Percentiles rank a stretch among this genome's conserved stretches.
phyloP scores from a whole-genome alignment of 2,329 filamentous ascomycete genomes.

The Fonsecaea pedrosoi region DNA sequence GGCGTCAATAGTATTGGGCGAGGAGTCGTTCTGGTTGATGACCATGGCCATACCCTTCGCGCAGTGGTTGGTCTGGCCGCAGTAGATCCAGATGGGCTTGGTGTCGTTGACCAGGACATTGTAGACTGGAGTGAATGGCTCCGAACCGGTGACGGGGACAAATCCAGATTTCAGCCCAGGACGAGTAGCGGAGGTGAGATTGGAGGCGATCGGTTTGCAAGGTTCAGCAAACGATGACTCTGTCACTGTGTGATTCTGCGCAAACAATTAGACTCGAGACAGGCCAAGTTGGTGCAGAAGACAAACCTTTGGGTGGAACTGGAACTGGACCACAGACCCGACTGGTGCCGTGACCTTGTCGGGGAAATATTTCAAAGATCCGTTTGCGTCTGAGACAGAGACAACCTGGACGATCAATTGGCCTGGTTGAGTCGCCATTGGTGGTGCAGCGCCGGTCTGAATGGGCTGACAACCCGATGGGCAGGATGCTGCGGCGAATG shows the following conservation, averaged over 20 bases:
- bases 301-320: constrained; percentile 57
- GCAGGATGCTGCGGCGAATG: constrained; percentile 27
- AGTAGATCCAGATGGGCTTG: constrained; percentile 80
- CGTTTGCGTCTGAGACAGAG: constrained; percentile 64
- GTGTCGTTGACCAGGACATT: constrained; percentile 72
- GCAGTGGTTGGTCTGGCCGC: constrained; percentile 76
- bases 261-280: constrained; percentile 6
- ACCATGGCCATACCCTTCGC: constrained; percentile 77
- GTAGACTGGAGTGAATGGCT: constrained; percentile 68
- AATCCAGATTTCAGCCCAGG: constrained; percentile 63
- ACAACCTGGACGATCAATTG: constrained; percentile 65
- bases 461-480: constrained; percentile 33
- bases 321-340: constrained; percentile 62
- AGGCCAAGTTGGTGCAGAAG: background rate
- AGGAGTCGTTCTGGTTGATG: constrained; percentile 61
- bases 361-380: constrained; percentile 67
- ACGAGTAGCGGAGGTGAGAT: constrained; percentile 46
- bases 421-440: constrained; percentile 23
- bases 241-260: constrained; percentile 76
- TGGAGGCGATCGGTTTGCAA: constrained; percentile 67
- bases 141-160: constrained; percentile 60
- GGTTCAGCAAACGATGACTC: constrained; percentile 77
- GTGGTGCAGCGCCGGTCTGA: constrained; percentile 17
- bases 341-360: constrained; percentile 67
- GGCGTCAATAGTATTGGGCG: constrained; percentile 38